Percentiles rank a stretch among this genome's conserved stretches.
Evolutionary conservation across 1,284 basidiomycete species (phyloP).

Genomic region (Leccinum subrobustum): DNA sequence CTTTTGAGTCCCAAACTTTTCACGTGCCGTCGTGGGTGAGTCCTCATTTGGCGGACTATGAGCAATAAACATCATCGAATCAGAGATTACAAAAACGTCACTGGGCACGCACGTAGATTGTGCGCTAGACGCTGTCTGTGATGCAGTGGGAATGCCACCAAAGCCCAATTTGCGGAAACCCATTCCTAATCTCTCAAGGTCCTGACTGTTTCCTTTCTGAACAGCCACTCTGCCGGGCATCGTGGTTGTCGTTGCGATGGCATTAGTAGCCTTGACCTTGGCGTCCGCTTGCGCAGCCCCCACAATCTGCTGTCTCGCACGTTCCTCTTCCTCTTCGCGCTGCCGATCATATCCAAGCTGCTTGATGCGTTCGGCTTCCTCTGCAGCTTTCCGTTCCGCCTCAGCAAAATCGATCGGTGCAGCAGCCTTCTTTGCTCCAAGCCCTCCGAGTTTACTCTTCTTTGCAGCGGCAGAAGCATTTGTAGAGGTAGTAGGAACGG

Average conservation of each 20-base stretch:
- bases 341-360: slow-evolving; percentile 87
- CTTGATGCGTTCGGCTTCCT: slow-evolving; percentile 88
- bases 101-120: slow-evolving; percentile 45
- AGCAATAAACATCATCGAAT: slow-evolving; percentile 2
- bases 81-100: background rate
- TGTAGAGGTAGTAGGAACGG: slow-evolving; percentile 33
- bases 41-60: slow-evolving; percentile 47
- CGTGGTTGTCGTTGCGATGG: slow-evolving; percentile 24
- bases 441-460: slow-evolving; percentile 75
- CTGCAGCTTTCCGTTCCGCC: slow-evolving; percentile 82
- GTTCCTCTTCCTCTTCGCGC: slow-evolving; percentile 72
- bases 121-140: slow-evolving; percentile 44
- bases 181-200: slow-evolving; percentile 70
- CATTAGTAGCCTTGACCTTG: slow-evolving; percentile 36
- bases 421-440: slow-evolving; percentile 83
- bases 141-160: slow-evolving; percentile 69
- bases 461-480: slow-evolving; percentile 43
- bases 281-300: slow-evolving; percentile 42
- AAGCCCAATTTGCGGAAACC: slow-evolving; percentile 88
- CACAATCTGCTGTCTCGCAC: slow-evolving; percentile 54
- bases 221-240: slow-evolving; percentile 32
- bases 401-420: slow-evolving; percentile 88
- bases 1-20: slow-evolving; percentile 92
- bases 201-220: slow-evolving; percentile 36
- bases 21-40: slow-evolving; percentile 78